Percentiles rank a stretch among this genome's conserved stretches.
Evolutionary conservation across 2,329 filamentous ascomycete species (phyloP).

Genomic region (Zelopaecilomyces penicillatus): DNA sequence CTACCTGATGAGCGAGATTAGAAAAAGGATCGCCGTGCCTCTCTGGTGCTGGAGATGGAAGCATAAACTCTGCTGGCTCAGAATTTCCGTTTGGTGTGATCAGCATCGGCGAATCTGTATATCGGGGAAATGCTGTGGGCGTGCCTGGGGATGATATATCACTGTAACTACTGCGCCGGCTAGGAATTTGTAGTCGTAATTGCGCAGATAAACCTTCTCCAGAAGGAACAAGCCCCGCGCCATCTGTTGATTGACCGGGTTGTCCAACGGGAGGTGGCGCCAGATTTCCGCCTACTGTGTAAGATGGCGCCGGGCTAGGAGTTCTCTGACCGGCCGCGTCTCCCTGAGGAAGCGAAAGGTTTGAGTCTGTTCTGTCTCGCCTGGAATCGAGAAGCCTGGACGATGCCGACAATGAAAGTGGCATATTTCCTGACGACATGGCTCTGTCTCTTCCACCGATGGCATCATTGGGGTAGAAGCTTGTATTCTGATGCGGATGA

Average conservation of each 20-base stretch:
- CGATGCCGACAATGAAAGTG: conserved; percentile 2
- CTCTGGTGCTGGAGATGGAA: conserved; percentile 32
- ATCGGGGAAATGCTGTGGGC: conserved; percentile 54
- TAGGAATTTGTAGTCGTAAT: conserved; percentile 41
- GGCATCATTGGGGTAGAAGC: conserved; percentile 2
- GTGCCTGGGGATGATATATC: conserved; percentile 42
- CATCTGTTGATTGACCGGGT: conserved; percentile 6
- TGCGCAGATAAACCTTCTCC: conserved; percentile 11
- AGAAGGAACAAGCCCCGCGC: background rate
- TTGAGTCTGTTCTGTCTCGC: conserved; percentile 1
- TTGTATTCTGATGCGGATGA: conserved; percentile 8
- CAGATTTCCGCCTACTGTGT: conserved; percentile 31
- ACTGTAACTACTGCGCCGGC: conserved; percentile 33
- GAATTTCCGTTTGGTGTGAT: conserved; percentile 33
- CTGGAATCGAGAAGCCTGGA: background rate
- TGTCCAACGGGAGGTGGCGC: conserved; percentile 31
- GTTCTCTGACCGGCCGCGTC: conserved; percentile 14
- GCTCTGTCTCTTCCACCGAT: conserved; percentile 12
- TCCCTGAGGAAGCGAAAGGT: background rate
- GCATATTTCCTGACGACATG: conserved; percentile 9
- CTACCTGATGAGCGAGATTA: conserved; percentile 30
- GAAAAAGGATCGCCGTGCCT: conserved; percentile 41
- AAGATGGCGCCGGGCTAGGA: conserved; percentile 23
- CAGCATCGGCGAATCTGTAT: conserved; percentile 48
- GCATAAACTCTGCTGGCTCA: conserved; percentile 40